Conservation (phyloP, 106 monocot species). For the Apostasia ramifera region DNA sequence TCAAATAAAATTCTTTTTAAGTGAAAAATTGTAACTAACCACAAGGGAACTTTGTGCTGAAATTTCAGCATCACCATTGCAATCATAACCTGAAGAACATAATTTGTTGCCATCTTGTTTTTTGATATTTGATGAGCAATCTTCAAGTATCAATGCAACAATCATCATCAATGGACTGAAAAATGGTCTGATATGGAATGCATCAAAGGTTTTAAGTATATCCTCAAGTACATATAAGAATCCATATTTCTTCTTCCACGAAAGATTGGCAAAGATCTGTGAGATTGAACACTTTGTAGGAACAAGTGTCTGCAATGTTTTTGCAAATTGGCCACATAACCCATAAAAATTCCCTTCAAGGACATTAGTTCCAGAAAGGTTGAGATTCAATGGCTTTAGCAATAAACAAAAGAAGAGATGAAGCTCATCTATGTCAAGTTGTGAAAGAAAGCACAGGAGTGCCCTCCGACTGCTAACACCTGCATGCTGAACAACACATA, state of each 20-base stretch:
- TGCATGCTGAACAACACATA: slow-evolving; percentile 55
- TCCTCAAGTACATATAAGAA: slow-evolving; percentile 79
- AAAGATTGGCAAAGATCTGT: slow-evolving; percentile 16
- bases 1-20: background rate
- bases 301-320: slow-evolving; percentile 8
- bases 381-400: slow-evolving; percentile 56
- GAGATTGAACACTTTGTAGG: slow-evolving; percentile 30
- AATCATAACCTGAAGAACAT: slow-evolving; percentile 8
- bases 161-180: slow-evolving; percentile 59
- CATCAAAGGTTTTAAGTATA: slow-evolving; percentile 77
- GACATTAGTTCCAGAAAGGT: slow-evolving; percentile 5
- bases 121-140: slow-evolving; percentile 38
- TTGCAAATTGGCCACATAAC: slow-evolving; percentile 7
- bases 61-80: slow-evolving; percentile 7
- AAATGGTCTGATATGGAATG: slow-evolving; percentile 52
- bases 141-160: slow-evolving; percentile 62
- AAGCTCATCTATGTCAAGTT: slow-evolving; percentile 77
- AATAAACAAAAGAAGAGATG: slow-evolving; percentile 64
- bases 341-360: slow-evolving; percentile 1
- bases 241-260: slow-evolving; percentile 67
- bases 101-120: slow-evolving; percentile 5
- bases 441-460: slow-evolving; percentile 66
- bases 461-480: slow-evolving; percentile 68
- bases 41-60: background rate
- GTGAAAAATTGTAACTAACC: slow-evolving; percentile 12